Conservation (phyloP, 768 basidiomycete species). For the Polyporus arcularius region DNA sequence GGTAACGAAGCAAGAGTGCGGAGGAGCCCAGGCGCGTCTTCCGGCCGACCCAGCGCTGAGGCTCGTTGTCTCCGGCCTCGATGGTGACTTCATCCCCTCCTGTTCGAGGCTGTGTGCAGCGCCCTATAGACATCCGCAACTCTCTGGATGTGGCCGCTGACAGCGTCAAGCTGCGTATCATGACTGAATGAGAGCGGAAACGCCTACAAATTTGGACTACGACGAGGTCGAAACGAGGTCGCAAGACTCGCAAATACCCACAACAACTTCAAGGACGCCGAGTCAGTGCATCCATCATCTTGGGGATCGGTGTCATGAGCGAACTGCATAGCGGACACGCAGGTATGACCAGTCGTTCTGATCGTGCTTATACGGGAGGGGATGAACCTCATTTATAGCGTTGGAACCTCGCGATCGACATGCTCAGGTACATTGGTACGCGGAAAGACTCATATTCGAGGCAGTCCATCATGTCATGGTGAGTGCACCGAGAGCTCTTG, state of each 20-base stretch:
- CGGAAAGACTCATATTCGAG: slow-evolving; percentile 9
- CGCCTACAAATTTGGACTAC: no score
- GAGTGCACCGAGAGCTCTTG: background rate
- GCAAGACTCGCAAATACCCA: no score
- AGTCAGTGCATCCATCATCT: background rate
- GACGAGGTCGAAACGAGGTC: no score
- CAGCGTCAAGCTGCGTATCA: background rate
- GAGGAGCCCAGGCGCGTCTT: background rate
- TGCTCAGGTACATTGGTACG: slow-evolving; percentile 5
- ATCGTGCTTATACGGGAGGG: background rate
- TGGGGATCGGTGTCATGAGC: background rate
- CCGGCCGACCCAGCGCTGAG: no score
- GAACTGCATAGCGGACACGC: background rate
- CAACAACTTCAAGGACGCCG: no score
- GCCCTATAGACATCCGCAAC: background rate
- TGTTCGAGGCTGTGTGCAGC: background rate
- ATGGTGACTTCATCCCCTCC: background rate
- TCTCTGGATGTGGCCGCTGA: background rate
- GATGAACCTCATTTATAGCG: background rate
- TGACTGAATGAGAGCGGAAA: background rate
- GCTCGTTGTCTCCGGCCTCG: background rate
- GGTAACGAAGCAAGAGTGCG: slow-evolving; percentile 5
- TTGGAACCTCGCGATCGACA: background rate
- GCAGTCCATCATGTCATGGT: slow-evolving; percentile 2
- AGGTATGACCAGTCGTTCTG: background rate